Evolutionary conservation across 2,329 filamentous ascomycete species (phyloP), one percentile per base, ranked within the genome.

Genomic region (Fusarium brevicatenulatum): DNA sequence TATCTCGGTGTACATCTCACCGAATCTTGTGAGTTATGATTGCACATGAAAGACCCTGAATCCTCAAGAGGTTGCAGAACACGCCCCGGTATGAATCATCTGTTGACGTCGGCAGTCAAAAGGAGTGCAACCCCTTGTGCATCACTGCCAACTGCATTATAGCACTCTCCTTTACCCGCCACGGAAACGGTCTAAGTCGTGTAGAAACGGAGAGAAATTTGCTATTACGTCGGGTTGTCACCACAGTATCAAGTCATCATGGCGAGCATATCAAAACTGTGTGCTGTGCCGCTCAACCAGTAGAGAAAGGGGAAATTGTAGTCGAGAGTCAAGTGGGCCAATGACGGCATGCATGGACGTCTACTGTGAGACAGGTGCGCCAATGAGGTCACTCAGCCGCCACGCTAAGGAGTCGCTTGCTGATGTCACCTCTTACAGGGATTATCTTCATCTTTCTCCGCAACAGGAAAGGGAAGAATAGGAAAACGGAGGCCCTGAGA

Each of bases 331-430:
- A 53, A 58, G 71, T 73, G 71, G 71, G 71, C 71, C 71, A 73
- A 72, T 73, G 76, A 77, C 76, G 76, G 74, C 72, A 77, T 76
- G 28, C 43, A 49, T 55, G 47, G 55, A 32, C 30, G 54, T 64
- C 61, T 36, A 7, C 13, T 37, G n/a, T 28, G 43, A 49, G 42
- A 44, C 32, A 34, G 55, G 37, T 47, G 66, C 72, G 70, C 74
- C 71, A 75, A 70, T 77, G 76, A 77, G 68, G 74, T 77, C 76
- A 77, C 74, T 53, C 42, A 37, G 36, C 69, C 57, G 63, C 74
- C 70, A 64, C 71, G 52, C 59, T 63, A 61, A 59, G 30, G 58
- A 46, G 39, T 47, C 49, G 55, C 21, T 50, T 72, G 54, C 72
- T 77, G 76, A 77, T 78, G 76, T 77, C 76, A 77, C 63, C 43